Percentiles rank a stretch among this genome's conserved stretches.
These are phyloP conservation scores for Vanilla planifolia DNA, from an alignment of 106 monocot genomes.

Conservation along the genomic window DNA sequence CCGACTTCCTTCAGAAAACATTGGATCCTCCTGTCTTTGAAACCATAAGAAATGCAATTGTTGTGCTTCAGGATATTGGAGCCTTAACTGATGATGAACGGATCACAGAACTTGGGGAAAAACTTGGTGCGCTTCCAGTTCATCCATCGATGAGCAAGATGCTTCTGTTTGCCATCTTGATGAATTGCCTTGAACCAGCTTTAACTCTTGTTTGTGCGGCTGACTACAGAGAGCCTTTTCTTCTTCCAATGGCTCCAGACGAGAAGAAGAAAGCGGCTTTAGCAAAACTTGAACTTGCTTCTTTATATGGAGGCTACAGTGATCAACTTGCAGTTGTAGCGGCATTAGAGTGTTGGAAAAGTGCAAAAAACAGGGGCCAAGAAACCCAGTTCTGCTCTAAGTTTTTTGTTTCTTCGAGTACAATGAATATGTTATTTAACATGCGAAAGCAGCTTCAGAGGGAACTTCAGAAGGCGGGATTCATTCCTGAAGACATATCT, in stretches of 20 bases:
- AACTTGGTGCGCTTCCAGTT: conserved; percentile 80
- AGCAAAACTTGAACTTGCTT: conserved; percentile 76
- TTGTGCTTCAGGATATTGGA: conserved; percentile 85
- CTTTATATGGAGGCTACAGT: conserved; percentile 87
- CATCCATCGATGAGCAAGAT: conserved; percentile 94
- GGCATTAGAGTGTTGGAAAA: conserved; percentile 86
- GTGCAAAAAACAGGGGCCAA: conserved; percentile 58
- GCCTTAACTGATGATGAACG: conserved; percentile 77
- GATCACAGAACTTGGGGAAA: conserved; percentile 85
- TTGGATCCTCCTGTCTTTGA: conserved; percentile 83
- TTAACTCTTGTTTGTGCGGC: conserved; percentile 84
- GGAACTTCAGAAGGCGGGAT: conserved; percentile 65
- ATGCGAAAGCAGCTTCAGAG: conserved; percentile 82
- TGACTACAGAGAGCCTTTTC: conserved; percentile 81
- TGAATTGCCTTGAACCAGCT: conserved; percentile 97
- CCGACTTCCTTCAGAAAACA: conserved; percentile 80
- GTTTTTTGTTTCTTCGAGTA: conserved; percentile 74
- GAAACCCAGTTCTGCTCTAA: conserved; percentile 68
- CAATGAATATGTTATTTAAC: conserved; percentile 72
- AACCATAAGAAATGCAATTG: conserved; percentile 69
- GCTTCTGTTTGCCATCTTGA: conserved; percentile 91
- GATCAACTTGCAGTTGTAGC: conserved; percentile 88
- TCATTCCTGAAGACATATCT: conserved; percentile 58
- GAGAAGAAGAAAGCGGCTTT: conserved; percentile 68
- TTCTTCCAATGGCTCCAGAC: conserved; percentile 72